Conservation (phyloP, 73 alveolate genomes). For the Effrenium voratum region DNA sequence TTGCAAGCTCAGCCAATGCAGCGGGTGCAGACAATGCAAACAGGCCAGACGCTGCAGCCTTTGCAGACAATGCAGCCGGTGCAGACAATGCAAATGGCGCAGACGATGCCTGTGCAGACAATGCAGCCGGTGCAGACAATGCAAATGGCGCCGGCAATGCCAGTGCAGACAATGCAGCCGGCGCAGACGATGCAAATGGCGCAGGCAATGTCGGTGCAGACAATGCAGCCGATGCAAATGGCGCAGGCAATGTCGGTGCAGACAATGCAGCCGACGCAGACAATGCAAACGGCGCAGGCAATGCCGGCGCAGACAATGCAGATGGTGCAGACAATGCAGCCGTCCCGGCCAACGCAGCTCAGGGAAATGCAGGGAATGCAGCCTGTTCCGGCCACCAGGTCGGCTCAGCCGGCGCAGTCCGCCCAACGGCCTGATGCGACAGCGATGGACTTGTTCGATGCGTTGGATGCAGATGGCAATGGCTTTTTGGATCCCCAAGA, state of each 20-base stretch:
- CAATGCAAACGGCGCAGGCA: background rate
- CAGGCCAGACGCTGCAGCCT: too few relatives aligned
- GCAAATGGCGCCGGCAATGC: too few relatives aligned
- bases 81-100: too few relatives aligned
- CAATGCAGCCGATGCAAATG: background rate
- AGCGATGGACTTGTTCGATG: conserved; percentile 55
- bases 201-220: background rate
- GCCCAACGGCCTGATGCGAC: background rate
- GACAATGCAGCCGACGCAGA: background rate
- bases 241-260: background rate
- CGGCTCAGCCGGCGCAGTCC: background rate
- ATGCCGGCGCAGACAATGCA: background rate
- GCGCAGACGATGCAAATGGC: background rate
- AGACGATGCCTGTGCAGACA: too few relatives aligned
- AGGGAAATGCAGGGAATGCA: background rate
- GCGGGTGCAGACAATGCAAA: too few relatives aligned
- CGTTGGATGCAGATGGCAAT: conserved; percentile 54
- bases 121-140: too few relatives aligned
- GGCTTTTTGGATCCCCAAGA: conserved; percentile 58
- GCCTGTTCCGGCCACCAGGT: background rate
- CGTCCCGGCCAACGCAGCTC: conserved; percentile 26
- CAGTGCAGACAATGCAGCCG: too few relatives aligned
- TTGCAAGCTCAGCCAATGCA: too few relatives aligned
- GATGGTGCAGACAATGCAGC: background rate
- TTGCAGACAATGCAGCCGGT: too few relatives aligned